Base-by-base conservation (phyloP, 1,284 basidiomycete species). In the Pisolithus thermaeus region DNA sequence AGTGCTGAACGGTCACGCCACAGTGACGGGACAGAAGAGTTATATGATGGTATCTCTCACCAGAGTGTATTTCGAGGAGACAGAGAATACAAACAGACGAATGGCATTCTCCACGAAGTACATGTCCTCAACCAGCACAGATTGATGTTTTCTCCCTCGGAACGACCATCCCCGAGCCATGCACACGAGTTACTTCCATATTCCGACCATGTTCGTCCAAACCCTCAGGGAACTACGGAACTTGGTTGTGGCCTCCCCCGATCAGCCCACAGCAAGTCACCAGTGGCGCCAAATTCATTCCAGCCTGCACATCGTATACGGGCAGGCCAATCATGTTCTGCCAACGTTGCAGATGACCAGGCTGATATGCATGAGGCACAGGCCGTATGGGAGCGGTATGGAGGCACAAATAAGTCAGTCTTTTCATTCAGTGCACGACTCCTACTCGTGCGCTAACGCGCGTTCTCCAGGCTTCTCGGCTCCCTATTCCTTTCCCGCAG, bases 121-220 rank as follows among this genome's bases (percentile, higher is more conserved):
- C 87, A 88, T 58, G 73, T 79, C 36, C 73, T 82, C 27, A 75
- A 85, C 57, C 77, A 83, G 52, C 82, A 85, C 59, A 75, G 83
- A 41, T 66, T 78, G 23, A 50, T 79, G 18, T 78, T 79, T 59
- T 59, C 74, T 6, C 60, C 54, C 16, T 37, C 54, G 3, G 48
- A 32, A 22, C 22, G 1, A 44, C 45, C 22, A n/a, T 43, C 47
- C 43, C 11, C 49, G 12, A 38, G 16, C 23, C 14, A n/a, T 7
- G 20, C 44, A 39, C 39, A 27, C n/a, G 38, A 32, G 30, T 23
- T 32, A 23, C 35, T 40, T 11, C 37, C 37, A 41, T 53, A 28
- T 8, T 20, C 44, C 39, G 41, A 20, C 28, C 25, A 43, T 25
- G 30, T 28, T 4, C 43, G 50, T 35, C 11, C 28, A 12, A 42